Conservation (phyloP, 1,284 basidiomycete genomes). For the Apiotrichum montevideense region DNA sequence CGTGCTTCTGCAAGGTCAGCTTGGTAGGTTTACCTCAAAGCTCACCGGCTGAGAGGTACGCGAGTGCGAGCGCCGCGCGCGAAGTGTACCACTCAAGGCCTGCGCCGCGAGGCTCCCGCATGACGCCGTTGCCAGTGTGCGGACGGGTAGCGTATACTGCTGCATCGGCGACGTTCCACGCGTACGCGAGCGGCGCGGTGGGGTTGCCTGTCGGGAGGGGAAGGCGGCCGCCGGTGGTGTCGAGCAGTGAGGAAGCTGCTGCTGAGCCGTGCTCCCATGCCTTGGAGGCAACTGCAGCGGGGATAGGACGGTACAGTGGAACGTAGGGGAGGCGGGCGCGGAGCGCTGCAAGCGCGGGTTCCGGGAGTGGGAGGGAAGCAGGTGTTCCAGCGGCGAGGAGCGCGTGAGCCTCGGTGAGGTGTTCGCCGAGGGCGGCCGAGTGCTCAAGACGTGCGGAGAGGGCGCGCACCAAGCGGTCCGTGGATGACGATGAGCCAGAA, state of each 20-base stretch:
- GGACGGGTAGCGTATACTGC: conserved; percentile 22
- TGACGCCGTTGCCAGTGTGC: conserved; percentile 20
- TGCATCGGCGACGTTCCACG: conserved; percentile 36
- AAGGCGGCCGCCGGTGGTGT: conserved; percentile 18
- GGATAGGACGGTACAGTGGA: conserved; percentile 5
- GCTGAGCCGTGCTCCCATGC: conserved; percentile 1
- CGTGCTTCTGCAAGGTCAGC: conserved; percentile 24
- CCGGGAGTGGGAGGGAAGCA: conserved; percentile 30
- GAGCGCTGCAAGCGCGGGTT: conserved; percentile 9
- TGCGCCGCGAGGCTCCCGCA: conserved; percentile 36
- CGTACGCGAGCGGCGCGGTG: conserved; percentile 31
- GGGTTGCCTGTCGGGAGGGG: conserved; percentile 30
- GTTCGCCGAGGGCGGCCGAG: conserved; percentile 29
- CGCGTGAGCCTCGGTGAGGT: conserved; percentile 42
- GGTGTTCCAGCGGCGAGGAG: conserved; percentile 28
- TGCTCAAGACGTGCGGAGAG: conserved; percentile 27
- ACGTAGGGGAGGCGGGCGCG: background rate
- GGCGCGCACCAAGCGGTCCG: conserved; percentile 9
- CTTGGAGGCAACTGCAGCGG: background rate
- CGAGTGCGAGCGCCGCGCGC: conserved; percentile 27
- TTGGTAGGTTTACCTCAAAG: too few species aligned
- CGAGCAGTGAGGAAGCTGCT: background rate
- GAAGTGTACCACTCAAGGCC: conserved; percentile 41
- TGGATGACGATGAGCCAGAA: background rate
- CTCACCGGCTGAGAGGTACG: conserved; percentile 36